These are phyloP conservation scores for Claviceps sp. DNA, from an alignment of 2,329 filamentous ascomycete genomes.

Conservation along the genomic window DNA sequence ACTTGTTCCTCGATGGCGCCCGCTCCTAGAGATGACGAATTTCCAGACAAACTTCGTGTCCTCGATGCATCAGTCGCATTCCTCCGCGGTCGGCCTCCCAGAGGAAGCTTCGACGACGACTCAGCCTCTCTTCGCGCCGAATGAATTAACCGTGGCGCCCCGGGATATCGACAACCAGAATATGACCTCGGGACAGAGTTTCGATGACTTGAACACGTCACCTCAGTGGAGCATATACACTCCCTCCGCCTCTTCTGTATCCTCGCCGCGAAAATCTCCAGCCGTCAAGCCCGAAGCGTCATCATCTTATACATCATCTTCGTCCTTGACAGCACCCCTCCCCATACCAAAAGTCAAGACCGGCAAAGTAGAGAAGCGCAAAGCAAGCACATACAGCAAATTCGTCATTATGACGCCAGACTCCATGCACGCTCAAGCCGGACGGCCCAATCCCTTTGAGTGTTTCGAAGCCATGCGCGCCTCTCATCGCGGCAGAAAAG, in stretches of 20 bases:
- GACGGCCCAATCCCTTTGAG: slow-evolving; percentile 38
- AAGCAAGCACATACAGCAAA: slow-evolving; percentile 20
- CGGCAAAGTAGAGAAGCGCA: slow-evolving; percentile 22
- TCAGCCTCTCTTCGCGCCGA: slow-evolving; percentile 23
- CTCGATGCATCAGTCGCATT: slow-evolving; percentile 11
- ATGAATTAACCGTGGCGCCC: slow-evolving; percentile 19
- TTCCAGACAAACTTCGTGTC: slow-evolving; percentile 20
- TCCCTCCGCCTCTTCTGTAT: slow-evolving; percentile 13
- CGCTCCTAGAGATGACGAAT: slow-evolving; percentile 15
- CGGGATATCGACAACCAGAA: slow-evolving; percentile 28
- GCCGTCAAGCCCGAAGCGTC: slow-evolving; percentile 13
- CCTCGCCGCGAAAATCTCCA: slow-evolving; percentile 17
- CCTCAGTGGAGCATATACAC: slow-evolving; percentile 8
- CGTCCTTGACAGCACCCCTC: slow-evolving; percentile 15
- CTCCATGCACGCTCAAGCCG: slow-evolving; percentile 36
- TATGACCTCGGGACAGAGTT: slow-evolving; percentile 17
- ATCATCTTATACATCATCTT: not conserved
- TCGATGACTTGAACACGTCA: slow-evolving; percentile 26
- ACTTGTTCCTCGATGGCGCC: not conserved
- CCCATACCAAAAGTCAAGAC: slow-evolving; percentile 30
- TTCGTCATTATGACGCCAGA: slow-evolving; percentile 43
- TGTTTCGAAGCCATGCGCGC: slow-evolving; percentile 40
- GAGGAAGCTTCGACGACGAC: slow-evolving; percentile 26
- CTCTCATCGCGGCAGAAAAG: slow-evolving; percentile 42
- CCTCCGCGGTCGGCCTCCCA: not conserved